Conservation (phyloP, 306 rosid species). For the Medicago truncatula region DNA sequence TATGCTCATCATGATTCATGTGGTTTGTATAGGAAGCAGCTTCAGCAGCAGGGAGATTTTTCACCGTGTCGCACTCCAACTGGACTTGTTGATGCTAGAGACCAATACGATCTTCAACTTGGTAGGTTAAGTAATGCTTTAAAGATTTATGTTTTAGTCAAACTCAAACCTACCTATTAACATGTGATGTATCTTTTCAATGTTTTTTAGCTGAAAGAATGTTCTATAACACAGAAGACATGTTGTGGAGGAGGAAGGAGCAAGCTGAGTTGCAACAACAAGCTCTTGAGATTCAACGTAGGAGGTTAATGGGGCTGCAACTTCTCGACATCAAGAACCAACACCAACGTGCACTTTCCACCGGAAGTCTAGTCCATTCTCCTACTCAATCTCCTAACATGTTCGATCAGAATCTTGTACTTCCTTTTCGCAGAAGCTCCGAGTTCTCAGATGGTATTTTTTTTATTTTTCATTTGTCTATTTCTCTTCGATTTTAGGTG, state of each 20-base stretch:
- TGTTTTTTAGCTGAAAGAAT: constrained; percentile 66
- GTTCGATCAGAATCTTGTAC: constrained; percentile 59
- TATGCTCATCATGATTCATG: constrained; percentile 27
- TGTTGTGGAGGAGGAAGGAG: constrained; percentile 93
- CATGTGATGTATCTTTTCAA: background rate
- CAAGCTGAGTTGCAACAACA: constrained; percentile 85
- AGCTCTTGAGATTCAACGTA: constrained; percentile 85
- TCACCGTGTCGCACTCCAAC: constrained; percentile 95
- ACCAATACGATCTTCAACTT: constrained; percentile 81
- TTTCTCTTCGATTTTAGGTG: constrained; percentile 5
- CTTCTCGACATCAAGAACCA: constrained; percentile 91
- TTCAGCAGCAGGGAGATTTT: constrained; percentile 82
- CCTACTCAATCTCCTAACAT: constrained; percentile 69
- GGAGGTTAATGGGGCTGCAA: constrained; percentile 84
- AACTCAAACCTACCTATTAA: background rate
- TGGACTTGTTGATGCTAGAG: constrained; percentile 84
- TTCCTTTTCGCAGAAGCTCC: constrained; percentile 54
- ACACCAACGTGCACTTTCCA: constrained; percentile 71
- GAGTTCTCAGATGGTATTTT: constrained; percentile 61
- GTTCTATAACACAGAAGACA: constrained; percentile 83
- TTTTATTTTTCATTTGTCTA: no score
- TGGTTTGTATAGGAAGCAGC: constrained; percentile 80
- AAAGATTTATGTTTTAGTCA: background rate
- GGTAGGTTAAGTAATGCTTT: constrained; percentile 47
- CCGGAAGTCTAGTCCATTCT: constrained; percentile 75